These are phyloP conservation scores for Irpex rosettiformis DNA, from an alignment of 1,284 basidiomycete species.

Conservation along the genomic window DNA sequence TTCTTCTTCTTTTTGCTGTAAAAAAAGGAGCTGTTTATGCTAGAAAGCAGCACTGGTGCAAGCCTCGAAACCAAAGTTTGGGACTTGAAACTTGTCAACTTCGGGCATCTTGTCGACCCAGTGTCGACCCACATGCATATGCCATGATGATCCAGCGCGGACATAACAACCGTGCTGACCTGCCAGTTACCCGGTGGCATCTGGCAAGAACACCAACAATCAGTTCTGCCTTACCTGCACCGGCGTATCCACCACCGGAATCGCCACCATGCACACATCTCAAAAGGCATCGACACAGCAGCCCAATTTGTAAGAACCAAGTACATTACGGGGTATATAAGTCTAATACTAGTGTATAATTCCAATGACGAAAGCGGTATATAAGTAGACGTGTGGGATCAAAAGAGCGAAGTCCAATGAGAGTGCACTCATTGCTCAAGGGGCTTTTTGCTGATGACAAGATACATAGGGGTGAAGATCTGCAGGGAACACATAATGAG, in stretches of 20 bases:
- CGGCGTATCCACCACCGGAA: neutral
- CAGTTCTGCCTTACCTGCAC: neutral
- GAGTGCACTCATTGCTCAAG: conserved; percentile 3
- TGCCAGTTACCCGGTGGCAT: too few relatives aligned
- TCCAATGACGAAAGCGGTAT: neutral
- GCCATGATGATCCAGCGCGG: too few relatives aligned
- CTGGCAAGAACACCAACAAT: neutral
- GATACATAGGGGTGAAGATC: conserved; percentile 83
- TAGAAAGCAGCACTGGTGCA: too few relatives aligned
- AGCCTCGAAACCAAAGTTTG: too few relatives aligned
- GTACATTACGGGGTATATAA: conserved; percentile 9
- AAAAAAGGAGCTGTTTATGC: too few relatives aligned
- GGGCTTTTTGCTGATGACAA: conserved; percentile 70
- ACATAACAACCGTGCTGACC: too few relatives aligned
- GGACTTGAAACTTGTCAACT: too few relatives aligned
- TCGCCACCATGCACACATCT: neutral
- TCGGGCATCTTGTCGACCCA: too few relatives aligned
- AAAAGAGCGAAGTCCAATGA: neutral
- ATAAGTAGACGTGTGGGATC: neutral
- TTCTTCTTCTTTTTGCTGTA: too few relatives aligned
- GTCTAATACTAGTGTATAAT: neutral
- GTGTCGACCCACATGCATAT: too few relatives aligned
- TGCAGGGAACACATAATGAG: conserved; percentile 27
- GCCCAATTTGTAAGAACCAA: neutral
- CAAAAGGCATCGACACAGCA: neutral